Evolutionary conservation across 192 early-diverging fungal species (phyloP), one percentile per base, ranked within the genome.

Genomic region (Gigaspora rosea): DNA sequence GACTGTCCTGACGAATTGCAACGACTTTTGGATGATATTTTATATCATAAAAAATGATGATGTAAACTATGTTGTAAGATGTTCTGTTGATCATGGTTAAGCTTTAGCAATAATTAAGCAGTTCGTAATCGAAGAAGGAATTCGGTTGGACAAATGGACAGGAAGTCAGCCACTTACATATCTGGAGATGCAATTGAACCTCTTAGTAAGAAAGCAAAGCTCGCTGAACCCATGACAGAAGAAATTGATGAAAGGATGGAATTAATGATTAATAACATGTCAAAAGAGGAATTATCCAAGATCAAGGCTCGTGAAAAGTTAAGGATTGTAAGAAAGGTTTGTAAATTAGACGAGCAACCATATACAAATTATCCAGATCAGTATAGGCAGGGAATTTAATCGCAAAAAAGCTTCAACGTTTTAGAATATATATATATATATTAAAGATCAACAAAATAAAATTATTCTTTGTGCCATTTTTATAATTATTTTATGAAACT

Each of bases 21-120:
- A 46, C 50, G 49, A 70, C 9, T 12, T 22, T 70, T 70, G 49
- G 68, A 20, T 27, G 6, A 49, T 70, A 32, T 51, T 12, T 33
- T n/a, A 50, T 16, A 50, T 70, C 9, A 0, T 33, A 7, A 8
- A 22, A 51, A 5, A 8, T 15, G 18, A 70, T 12, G 20, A 50
- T 51, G n/a, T 50, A 70, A 9, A 70, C 48, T 7, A 0, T 13
- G 22, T 70, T 10, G 46, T 22, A 22, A 46, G n/a, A 9, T 48
- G 16, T 70, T 50, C 50, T 46, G 11, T 32, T 49, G 22, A 70
- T 15, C 22, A 10, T 70, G 49, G 49, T 35, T 8, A 51, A 9
- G 68, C 47, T 32, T 70, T 70, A 50, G 68, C 20, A 2, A 20
- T 70, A 49, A 70, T 70, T 46, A 27, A 50, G 33, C 68, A 52